phyloP scores from a whole-genome alignment of 306 rosid species.

The Vachellia collinsii region DNA sequence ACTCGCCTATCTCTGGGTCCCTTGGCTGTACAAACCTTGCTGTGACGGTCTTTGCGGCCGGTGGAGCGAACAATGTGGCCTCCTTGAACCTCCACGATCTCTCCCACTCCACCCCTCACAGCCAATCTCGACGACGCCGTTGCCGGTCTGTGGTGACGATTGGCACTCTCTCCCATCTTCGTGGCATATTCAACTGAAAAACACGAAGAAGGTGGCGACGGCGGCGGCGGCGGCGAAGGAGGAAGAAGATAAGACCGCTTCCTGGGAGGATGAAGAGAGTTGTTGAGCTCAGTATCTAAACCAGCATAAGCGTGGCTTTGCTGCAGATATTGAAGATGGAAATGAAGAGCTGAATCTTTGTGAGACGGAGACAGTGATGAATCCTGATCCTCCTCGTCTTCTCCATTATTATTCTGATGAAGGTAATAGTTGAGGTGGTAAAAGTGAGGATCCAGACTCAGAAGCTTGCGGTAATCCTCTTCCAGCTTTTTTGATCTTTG shows the following conservation, averaged over 20 bases:
- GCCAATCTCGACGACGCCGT: conserved; percentile 48
- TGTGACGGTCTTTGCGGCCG: conserved; percentile 90
- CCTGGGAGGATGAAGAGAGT: conserved; percentile 30
- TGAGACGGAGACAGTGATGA: conserved; percentile 1
- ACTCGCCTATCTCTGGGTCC: conserved; percentile 93
- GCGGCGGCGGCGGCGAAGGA: not conserved
- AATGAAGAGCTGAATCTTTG: conserved; percentile 24
- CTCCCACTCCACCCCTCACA: conserved; percentile 51
- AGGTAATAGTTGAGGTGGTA: conserved; percentile 30
- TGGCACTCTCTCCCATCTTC: conserved; percentile 48
- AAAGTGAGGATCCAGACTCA: conserved; percentile 55
- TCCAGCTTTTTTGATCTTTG: not conserved
- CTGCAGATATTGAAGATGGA: conserved; percentile 35
- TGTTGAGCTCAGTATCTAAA: too few relatives aligned
- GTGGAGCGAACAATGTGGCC: conserved; percentile 86
- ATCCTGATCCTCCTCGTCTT: conserved; percentile 34
- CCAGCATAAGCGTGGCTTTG: too few relatives aligned
- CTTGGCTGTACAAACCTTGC: conserved; percentile 90
- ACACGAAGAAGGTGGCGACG: conserved; percentile 38
- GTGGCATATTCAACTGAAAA: conserved; percentile 56
- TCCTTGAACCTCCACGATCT: conserved; percentile 83
- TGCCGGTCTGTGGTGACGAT: conserved; percentile 16
- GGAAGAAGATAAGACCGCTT: conserved; percentile 34
- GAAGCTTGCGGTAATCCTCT: not conserved
- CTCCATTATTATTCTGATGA: conserved; percentile 21